Evolutionary conservation across 2,329 filamentous ascomycete genomes (phyloP).

Genomic region (Emmonsiellopsis sp.): DNA sequence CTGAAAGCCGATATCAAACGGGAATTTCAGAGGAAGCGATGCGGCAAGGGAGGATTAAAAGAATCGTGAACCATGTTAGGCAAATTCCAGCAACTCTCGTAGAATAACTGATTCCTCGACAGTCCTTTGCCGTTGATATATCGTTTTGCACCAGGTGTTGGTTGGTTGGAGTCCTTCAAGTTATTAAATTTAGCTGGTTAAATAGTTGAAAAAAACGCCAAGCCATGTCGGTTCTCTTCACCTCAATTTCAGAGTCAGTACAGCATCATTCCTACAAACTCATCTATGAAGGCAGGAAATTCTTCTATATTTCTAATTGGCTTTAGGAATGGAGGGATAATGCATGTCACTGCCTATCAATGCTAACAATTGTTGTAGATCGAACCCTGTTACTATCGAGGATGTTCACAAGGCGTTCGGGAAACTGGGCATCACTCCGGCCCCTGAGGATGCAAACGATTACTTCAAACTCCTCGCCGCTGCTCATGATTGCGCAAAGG

Average conservation of each 20-base stretch:
- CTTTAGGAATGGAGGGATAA: too few relatives aligned
- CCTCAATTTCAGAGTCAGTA: background rate
- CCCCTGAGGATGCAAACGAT: constrained; percentile 31
- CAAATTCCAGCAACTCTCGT: too few relatives aligned
- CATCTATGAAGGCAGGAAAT: background rate
- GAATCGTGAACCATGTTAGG: too few relatives aligned
- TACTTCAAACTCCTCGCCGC: constrained; percentile 42
- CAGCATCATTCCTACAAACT: background rate
- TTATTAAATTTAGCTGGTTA: background rate
- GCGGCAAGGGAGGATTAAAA: too few relatives aligned
- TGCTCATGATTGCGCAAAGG: constrained; percentile 43
- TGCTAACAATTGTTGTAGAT: background rate
- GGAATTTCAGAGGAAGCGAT: too few relatives aligned
- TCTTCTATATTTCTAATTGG: too few relatives aligned
- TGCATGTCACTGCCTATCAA: background rate
- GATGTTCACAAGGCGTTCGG: constrained; percentile 30
- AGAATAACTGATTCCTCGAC: too few relatives aligned
- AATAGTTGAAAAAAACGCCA: background rate
- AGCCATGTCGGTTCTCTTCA: background rate
- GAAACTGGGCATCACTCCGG: constrained; percentile 29
- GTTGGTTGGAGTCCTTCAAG: background rate
- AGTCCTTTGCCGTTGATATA: too few relatives aligned
- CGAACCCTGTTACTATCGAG: constrained; percentile 33
- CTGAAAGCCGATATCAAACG: too few relatives aligned
- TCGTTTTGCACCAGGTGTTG: too few relatives aligned